Evolutionary conservation across 768 basidiomycete genomes (phyloP).

Genomic region (Calvatia gigantea): DNA sequence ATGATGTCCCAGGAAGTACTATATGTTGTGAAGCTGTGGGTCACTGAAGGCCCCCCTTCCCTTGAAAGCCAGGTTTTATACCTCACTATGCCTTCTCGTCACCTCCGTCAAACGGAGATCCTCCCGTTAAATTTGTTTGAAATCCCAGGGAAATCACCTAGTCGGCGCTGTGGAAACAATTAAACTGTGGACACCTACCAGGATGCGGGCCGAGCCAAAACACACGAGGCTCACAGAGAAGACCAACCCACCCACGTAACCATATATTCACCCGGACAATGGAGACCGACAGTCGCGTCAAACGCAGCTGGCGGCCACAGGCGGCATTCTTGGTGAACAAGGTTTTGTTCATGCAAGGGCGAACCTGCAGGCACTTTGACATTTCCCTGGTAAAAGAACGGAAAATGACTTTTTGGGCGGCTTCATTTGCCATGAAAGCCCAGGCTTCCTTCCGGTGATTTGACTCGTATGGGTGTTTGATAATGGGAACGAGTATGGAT

Average conservation of each 20-base stretch:
- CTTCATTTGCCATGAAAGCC: too few relatives aligned
- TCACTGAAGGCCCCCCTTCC: neutral
- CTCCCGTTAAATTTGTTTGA: neutral
- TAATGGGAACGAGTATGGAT: too few relatives aligned
- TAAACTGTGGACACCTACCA: neutral
- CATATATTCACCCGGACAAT: neutral
- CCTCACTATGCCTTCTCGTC: neutral
- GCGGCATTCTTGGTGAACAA: neutral
- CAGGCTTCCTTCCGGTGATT: too few relatives aligned
- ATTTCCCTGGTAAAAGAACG: too few relatives aligned
- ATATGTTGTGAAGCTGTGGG: neutral
- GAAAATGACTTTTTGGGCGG: too few relatives aligned
- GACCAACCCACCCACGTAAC: neutral
- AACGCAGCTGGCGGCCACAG: slow-evolving; percentile 2
- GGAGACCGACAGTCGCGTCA: neutral
- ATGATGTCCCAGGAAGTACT: neutral
- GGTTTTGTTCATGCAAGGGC: neutral
- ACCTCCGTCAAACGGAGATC: neutral
- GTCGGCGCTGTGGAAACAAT: neutral
- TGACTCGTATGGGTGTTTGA: too few relatives aligned
- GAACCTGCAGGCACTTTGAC: too few relatives aligned
- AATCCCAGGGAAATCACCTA: neutral
- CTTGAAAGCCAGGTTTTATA: neutral
- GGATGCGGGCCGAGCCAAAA: neutral
- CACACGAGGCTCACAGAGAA: neutral